Evolutionary conservation across 73 alveolate genomes (phyloP), one percentile per base, ranked within the genome.

Genomic region (Tetrahymena elliotti): DNA sequence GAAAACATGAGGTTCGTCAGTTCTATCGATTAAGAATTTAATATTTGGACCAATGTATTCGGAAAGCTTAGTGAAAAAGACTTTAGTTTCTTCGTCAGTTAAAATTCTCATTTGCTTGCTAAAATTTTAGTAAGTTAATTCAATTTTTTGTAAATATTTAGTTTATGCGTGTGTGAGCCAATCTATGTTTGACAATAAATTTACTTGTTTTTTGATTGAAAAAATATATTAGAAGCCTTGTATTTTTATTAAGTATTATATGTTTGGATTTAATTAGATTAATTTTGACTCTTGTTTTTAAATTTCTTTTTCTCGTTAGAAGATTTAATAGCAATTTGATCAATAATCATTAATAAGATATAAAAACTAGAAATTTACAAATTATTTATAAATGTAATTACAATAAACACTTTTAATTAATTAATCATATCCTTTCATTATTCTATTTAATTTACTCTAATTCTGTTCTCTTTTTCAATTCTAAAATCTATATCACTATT

Each of bases 41-140:
- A 99, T 98, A 96, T 99, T 99, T 68, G 98, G 97, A 0, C 99
- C 99, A 31, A 99, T 95, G 98, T 97, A 98, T 95, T 98, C 98
- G 16, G 98, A 99, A 68, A 99, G 97, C 97, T 99, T 99, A 92
- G 96, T 97, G 94, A 98, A 97, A 96, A 99, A 98, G 93, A 97
- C 97, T 97, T 98, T 99, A 47, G 99, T 98, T 94, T 99, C 99
- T 94, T 99, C 99, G 95, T 99, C 99, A 40, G 99, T 98, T 94
- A 99, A 96, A n/a, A 99, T 98, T 93, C 99, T 97, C 99, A 99
- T 98, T 54, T 84, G 52, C 52, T 84, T 84, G 52, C 54, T 84
- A 84, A 27, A 68, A 68, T n/a, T 68, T 31, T 68, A 68, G 16
- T n/a, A 68, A 68, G 88, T 24, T 68, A n/a, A 6, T 68, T 9